phyloP scores from a whole-genome alignment of 2,329 filamentous ascomycete species.

The Acrocalymma vagum region DNA sequence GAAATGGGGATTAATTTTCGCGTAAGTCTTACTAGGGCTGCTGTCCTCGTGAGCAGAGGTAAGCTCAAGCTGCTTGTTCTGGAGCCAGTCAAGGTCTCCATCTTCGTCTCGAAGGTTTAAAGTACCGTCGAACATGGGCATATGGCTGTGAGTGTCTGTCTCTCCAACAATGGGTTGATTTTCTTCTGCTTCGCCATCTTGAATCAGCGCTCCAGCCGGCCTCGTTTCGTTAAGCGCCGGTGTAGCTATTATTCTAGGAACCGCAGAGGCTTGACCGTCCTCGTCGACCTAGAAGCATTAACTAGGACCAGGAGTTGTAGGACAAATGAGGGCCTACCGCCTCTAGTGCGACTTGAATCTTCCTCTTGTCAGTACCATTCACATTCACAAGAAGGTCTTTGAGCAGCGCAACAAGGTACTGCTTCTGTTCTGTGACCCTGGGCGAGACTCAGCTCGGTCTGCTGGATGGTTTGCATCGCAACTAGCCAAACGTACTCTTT shows the following conservation, averaged over 20 bases:
- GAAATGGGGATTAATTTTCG: neutral
- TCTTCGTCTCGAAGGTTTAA: neutral
- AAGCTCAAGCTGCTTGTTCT: neutral
- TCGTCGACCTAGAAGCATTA: neutral
- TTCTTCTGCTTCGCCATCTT: too few relatives aligned
- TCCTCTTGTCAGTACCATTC: too few relatives aligned
- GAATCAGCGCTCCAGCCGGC: too few relatives aligned
- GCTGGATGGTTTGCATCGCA: too few relatives aligned
- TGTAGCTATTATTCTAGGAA: neutral
- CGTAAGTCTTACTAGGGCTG: neutral
- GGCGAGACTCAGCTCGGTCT: too few relatives aligned
- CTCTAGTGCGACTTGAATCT: too few relatives aligned
- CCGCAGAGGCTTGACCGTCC: neutral
- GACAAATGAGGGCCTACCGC: too few relatives aligned
- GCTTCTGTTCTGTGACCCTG: constrained; percentile 2
- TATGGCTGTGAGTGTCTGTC: too few relatives aligned
- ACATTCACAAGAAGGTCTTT: neutral
- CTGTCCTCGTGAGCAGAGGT: neutral
- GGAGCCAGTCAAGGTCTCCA: neutral
- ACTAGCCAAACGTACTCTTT: too few relatives aligned
- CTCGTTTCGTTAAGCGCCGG: neutral
- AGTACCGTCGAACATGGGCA: too few relatives aligned
- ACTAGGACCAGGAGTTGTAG: too few relatives aligned
- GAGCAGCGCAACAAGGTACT: constrained; percentile 3
- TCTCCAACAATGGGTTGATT: too few relatives aligned